These are phyloP conservation scores for Puccinia sorghi DNA, from an alignment of 1,284 basidiomycete species.

Conservation along the genomic window DNA sequence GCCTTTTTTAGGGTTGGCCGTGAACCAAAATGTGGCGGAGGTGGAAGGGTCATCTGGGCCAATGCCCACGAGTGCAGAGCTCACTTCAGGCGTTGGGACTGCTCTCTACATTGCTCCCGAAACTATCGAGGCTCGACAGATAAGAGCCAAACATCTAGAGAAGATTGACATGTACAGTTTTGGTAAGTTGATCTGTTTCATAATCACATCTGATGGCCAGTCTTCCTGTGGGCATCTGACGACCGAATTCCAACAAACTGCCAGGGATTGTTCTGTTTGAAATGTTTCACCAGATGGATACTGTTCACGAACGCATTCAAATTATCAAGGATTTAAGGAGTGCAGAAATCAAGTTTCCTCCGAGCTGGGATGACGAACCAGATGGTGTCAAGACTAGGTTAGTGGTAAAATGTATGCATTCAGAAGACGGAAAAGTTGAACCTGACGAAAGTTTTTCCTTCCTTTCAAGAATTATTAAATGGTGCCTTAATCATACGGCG, in stretches of 20 bases:
- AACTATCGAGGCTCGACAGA: conserved; percentile 58
- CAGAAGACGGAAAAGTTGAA: background rate
- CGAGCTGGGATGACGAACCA: conserved; percentile 64
- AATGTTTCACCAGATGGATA: conserved; percentile 88
- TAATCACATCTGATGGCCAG: background rate
- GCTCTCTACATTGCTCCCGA: conserved; percentile 91
- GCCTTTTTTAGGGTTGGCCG: conserved; percentile 59
- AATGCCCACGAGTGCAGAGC: conserved; percentile 64
- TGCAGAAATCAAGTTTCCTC: conserved; percentile 73
- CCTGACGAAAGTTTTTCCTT: background rate
- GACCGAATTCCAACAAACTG: background rate
- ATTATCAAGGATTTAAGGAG: conserved; percentile 77
- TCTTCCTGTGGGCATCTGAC: background rate
- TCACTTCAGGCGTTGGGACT: conserved; percentile 86
- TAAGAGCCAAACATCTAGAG: conserved; percentile 66
- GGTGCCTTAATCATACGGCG: conserved; percentile 81
- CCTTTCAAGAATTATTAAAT: conserved; percentile 68
- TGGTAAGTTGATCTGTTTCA: conserved; percentile 63
- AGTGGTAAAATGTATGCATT: no score
- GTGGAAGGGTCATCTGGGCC: conserved; percentile 67
- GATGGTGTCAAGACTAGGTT: conserved; percentile 46
- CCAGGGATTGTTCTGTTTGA: conserved; percentile 90
- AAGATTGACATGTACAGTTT: conserved; percentile 96
- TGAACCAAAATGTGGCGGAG: conserved; percentile 74
- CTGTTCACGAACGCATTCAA: conserved; percentile 71